Conservation (phyloP, 2,329 filamentous ascomycete genomes). For the Alternaria postmessia region DNA sequence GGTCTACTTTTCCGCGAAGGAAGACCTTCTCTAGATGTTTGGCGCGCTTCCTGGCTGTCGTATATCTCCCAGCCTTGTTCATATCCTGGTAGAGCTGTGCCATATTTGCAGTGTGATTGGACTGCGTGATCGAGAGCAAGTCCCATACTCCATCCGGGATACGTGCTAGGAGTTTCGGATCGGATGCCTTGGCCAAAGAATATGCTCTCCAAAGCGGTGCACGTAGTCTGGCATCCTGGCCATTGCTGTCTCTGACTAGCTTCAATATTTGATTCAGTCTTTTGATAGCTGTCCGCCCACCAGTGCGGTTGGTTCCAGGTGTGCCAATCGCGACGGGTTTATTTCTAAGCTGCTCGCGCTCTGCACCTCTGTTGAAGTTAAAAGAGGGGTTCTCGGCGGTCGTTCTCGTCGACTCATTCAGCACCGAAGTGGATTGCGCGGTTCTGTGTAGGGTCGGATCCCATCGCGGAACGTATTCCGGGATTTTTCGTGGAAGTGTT, state of each 20-base stretch:
- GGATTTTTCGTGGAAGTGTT: slow-evolving; percentile 34
- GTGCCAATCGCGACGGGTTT: slow-evolving; percentile 4
- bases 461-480: slow-evolving; percentile 36
- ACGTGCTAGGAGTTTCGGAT: slow-evolving; percentile 23
- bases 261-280: slow-evolving; percentile 27
- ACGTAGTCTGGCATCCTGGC: slow-evolving; percentile 10
- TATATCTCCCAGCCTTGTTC: slow-evolving; percentile 19
- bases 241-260: slow-evolving; percentile 10
- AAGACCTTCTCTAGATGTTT: slow-evolving; percentile 41
- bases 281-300: slow-evolving; percentile 4
- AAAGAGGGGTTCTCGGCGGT: slow-evolving; percentile 3
- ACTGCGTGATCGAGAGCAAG: slow-evolving; percentile 43
- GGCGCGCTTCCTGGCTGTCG: slow-evolving; percentile 31
- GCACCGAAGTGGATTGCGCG: background rate
- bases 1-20: slow-evolving; percentile 30
- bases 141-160: slow-evolving; percentile 45
- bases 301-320: background rate
- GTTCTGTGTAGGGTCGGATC: slow-evolving; percentile 34
- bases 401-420: slow-evolving; percentile 2
- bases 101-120: slow-evolving; percentile 27
- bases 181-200: slow-evolving; percentile 25
- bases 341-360: slow-evolving; percentile 22
- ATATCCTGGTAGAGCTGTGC: slow-evolving; percentile 42
- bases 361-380: slow-evolving; percentile 2
- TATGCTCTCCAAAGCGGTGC: slow-evolving; percentile 45